Conservation (phyloP, 768 basidiomycete genomes). For the Nidularia sp. region DNA sequence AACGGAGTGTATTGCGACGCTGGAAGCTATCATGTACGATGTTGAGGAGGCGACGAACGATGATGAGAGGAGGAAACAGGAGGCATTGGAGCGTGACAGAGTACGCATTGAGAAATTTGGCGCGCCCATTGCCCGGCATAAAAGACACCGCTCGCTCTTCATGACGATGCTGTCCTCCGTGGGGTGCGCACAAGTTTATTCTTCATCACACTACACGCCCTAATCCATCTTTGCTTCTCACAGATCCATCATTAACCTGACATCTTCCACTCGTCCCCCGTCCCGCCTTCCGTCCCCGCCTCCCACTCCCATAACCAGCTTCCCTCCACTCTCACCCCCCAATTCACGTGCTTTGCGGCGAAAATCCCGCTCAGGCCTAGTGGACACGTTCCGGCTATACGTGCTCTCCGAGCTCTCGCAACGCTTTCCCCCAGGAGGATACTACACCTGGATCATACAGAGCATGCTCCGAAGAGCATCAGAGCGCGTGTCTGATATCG, state of each 20-base stretch:
- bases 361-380: conserved; percentile 61
- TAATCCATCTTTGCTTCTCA: conserved; percentile 1
- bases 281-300: conserved; percentile 18
- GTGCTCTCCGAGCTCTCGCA: conserved; percentile 49
- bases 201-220: conserved; percentile 2
- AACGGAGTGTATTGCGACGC: conserved; percentile 31
- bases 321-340: conserved; percentile 16
- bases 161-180: conserved; percentile 53
- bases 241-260: conserved; percentile 24
- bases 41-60: conserved; percentile 46
- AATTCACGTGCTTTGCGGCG: conserved; percentile 37
- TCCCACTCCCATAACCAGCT: conserved; percentile 11
- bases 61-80: conserved; percentile 27
- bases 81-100: conserved; percentile 24
- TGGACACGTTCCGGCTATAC: conserved; percentile 63
- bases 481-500: conserved; percentile 35
- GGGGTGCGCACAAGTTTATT: conserved; percentile 32
- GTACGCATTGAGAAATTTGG: conserved; percentile 8
- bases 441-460: conserved; percentile 50
- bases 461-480: conserved; percentile 46
- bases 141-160: conserved; percentile 66
- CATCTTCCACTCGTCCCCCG: conserved; percentile 24
- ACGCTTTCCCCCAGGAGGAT: conserved; percentile 35
- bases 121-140: conserved; percentile 29
- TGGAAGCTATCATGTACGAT: conserved; percentile 49